Evolutionary conservation across 2,329 filamentous ascomycete genomes (phyloP).

Genomic region (Bertia moriformis): DNA sequence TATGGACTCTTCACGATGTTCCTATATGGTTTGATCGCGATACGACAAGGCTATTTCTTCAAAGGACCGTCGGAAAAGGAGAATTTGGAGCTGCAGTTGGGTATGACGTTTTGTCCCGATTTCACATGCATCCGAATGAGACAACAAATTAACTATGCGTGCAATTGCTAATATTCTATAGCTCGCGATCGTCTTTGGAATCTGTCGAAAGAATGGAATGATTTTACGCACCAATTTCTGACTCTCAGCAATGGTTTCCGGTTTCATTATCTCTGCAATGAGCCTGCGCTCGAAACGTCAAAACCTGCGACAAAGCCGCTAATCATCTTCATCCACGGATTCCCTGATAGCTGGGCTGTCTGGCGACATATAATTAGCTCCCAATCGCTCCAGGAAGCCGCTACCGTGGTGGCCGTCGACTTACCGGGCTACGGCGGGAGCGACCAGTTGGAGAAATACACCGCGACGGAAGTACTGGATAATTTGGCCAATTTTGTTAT

Average conservation of each 20-base stretch:
- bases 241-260: constrained; percentile 29
- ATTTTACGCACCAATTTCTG: constrained; percentile 33
- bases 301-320: constrained; percentile 16
- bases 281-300: constrained; percentile 14
- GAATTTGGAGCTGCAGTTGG: constrained; percentile 19
- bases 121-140: too few relatives aligned
- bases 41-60: constrained; percentile 19
- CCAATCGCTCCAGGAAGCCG: constrained; percentile 16
- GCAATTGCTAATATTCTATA: too few relatives aligned
- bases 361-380: constrained; percentile 32
- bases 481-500: constrained; percentile 13
- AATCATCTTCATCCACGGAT: constrained; percentile 41
- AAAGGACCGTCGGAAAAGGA: constrained; percentile 19
- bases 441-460: constrained; percentile 31
- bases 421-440: constrained; percentile 44
- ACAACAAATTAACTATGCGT: too few relatives aligned
- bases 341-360: constrained; percentile 40
- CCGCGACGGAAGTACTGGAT: constrained; percentile 33
- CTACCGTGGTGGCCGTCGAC: constrained; percentile 36
- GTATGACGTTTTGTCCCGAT: constrained; percentile 12
- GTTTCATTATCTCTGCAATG: constrained; percentile 20
- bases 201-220: constrained; percentile 26
- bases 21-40: constrained; percentile 6
- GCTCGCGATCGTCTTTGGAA: constrained; percentile 38
- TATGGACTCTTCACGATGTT: neutral